phyloP scores from a whole-genome alignment of 1,139 yeast species.

The Saccharomyces pastorianus region DNA sequence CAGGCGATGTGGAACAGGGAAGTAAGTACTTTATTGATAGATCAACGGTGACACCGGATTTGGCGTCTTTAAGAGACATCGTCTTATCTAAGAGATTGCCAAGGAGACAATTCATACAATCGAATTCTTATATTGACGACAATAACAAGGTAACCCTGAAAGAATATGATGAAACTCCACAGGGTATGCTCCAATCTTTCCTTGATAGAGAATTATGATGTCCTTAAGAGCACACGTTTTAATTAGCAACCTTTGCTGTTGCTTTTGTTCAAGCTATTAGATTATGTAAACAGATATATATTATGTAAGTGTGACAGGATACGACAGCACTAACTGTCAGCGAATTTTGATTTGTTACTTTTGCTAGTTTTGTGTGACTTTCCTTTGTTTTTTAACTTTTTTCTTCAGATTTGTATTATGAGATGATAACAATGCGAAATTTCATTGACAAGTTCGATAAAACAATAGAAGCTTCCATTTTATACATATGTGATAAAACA shows the following conservation, averaged over 20 bases:
- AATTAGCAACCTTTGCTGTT: neutral
- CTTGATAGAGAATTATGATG: slow-evolving; percentile 44
- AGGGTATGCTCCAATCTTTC: slow-evolving; percentile 73
- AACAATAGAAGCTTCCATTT: neutral
- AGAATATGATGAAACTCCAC: slow-evolving; percentile 68
- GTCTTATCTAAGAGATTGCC: slow-evolving; percentile 70
- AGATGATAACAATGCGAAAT: neutral
- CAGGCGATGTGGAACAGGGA: slow-evolving; percentile 65
- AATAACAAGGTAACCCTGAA: slow-evolving; percentile 42
- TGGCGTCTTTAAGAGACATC: slow-evolving; percentile 56
- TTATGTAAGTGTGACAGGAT: neutral
- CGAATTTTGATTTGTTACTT: neutral
- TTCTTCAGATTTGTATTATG: neutral
- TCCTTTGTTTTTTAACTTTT: neutral
- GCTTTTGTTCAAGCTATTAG: neutral
- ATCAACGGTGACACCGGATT: slow-evolving; percentile 57
- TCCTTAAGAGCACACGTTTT: neutral
- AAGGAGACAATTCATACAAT: slow-evolving; percentile 76
- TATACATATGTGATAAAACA: neutral
- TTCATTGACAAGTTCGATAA: neutral
- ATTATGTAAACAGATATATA: neutral
- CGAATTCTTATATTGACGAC: slow-evolving; percentile 42
- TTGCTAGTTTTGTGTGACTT: neutral
- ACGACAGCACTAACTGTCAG: neutral
- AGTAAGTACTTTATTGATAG: slow-evolving; percentile 53